These are phyloP conservation scores for Penicillium verrucosum DNA, from an alignment of 2,329 filamentous ascomycete genomes.

Conservation along the genomic window DNA sequence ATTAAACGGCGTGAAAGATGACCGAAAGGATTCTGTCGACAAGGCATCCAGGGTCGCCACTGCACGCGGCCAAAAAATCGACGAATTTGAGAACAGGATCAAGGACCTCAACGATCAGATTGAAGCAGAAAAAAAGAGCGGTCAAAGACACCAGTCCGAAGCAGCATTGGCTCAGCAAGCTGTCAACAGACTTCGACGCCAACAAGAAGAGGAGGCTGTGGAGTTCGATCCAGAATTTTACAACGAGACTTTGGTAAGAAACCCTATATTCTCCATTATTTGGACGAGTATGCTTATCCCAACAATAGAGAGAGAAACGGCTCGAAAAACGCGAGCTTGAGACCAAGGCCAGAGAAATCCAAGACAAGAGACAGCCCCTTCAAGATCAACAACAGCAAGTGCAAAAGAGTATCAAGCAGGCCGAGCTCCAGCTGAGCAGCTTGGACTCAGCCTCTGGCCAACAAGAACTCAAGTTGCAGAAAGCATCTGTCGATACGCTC, in stretches of 20 bases:
- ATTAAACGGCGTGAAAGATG: constrained; percentile 55
- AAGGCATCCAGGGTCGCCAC: constrained; percentile 51
- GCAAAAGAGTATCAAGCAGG: constrained; percentile 39
- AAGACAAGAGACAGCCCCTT: constrained; percentile 31
- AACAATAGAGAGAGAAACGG: constrained; percentile 55
- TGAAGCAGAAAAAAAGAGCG: constrained; percentile 52
- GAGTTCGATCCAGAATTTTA: constrained; percentile 68
- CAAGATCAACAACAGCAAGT: constrained; percentile 37
- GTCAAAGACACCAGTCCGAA: constrained; percentile 53
- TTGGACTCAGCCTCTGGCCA: constrained; percentile 74
- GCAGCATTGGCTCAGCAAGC: constrained; percentile 50
- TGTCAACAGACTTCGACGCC: constrained; percentile 63
- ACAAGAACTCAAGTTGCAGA: constrained; percentile 64
- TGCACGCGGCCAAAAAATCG: constrained; percentile 41
- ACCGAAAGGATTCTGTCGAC: constrained; percentile 55
- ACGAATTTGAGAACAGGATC: constrained; percentile 38
- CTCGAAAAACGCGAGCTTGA: constrained; percentile 35
- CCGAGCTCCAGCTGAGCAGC: constrained; percentile 51
- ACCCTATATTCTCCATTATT: background rate
- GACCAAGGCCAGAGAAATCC: constrained; percentile 43
- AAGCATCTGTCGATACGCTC: constrained; percentile 60
- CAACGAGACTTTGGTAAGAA: constrained; percentile 70
- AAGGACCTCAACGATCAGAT: constrained; percentile 41
- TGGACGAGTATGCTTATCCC: constrained; percentile 22
- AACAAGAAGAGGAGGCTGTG: constrained; percentile 59